Percentiles rank a stretch among this genome's conserved stretches.
phyloP scores from a whole-genome alignment of 1,284 basidiomycete genomes.

The Naganishia sp. region DNA sequence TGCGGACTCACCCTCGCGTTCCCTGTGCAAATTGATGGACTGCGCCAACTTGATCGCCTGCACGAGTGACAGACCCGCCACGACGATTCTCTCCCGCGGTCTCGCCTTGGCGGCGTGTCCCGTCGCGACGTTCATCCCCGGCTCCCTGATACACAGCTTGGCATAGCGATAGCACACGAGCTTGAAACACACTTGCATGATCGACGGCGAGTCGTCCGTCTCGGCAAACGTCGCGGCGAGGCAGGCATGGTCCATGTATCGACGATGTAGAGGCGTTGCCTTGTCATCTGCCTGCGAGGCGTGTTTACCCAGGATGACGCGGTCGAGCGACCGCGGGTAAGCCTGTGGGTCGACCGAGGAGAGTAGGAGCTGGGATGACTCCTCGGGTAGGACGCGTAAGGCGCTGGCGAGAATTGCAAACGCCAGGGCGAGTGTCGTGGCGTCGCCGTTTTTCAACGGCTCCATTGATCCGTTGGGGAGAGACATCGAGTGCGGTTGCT shows the following conservation, averaged over 20 bases:
- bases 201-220: constrained; percentile 42
- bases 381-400: constrained; percentile 46
- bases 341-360: constrained; percentile 36
- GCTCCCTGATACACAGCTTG: constrained; percentile 35
- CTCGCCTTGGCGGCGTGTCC: constrained; percentile 22
- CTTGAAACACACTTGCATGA: constrained; percentile 50
- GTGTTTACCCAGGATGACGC: constrained; percentile 35
- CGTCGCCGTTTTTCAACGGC: constrained; percentile 44
- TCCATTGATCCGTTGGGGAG: not conserved
- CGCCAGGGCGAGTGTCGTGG: constrained; percentile 46
- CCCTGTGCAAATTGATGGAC: constrained; percentile 47
- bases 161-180: constrained; percentile 47
- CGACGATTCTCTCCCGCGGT: constrained; percentile 37
- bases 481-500: constrained; percentile 3
- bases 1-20: constrained; percentile 42
- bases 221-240: constrained; percentile 44
- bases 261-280: constrained; percentile 45
- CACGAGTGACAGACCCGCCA: constrained; percentile 44
- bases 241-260: constrained; percentile 48
- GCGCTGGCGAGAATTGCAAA: constrained; percentile 46
- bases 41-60: constrained; percentile 50
- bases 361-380: constrained; percentile 46
- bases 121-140: constrained; percentile 8
- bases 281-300: constrained; percentile 36
- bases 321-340: constrained; percentile 36